Percentiles rank a stretch among this genome's conserved stretches.
Evolutionary conservation across 495 filamentous ascomycete genomes (phyloP).

Genomic region (Penicillium psychrofluorescens): DNA sequence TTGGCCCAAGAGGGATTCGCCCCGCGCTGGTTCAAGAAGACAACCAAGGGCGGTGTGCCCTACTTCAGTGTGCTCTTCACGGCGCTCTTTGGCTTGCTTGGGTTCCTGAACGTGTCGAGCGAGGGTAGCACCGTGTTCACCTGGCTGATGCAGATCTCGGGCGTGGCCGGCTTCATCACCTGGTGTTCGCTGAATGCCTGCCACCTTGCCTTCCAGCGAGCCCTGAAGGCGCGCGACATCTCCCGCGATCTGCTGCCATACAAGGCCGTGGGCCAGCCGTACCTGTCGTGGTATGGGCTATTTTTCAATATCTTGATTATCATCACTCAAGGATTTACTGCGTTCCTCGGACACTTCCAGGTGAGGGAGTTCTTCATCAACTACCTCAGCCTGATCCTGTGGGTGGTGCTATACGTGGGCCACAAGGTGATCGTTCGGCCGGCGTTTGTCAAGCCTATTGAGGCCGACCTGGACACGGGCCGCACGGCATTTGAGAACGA

Average conservation of each 20-base stretch:
- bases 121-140: constrained; percentile 48
- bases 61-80: constrained; percentile 45
- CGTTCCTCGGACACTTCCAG: constrained; percentile 54
- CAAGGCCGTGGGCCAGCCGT: constrained; percentile 52
- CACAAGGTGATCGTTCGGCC: constrained; percentile 47
- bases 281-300: constrained; percentile 51
- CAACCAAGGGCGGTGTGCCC: constrained; percentile 44
- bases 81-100: constrained; percentile 42
- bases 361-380: constrained; percentile 51
- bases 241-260: constrained; percentile 51
- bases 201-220: constrained; percentile 56
- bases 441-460: constrained; percentile 30
- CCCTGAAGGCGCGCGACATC: constrained; percentile 49
- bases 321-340: constrained; percentile 63
- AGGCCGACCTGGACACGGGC: constrained; percentile 45
- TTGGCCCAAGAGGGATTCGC: constrained; percentile 56
- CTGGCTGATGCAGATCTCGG: constrained; percentile 54
- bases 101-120: constrained; percentile 44
- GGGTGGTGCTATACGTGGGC: constrained; percentile 48
- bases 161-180: constrained; percentile 61
- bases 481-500: constrained; percentile 32
- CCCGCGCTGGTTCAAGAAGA: constrained; percentile 46
- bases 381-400: constrained; percentile 57
- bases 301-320: constrained; percentile 59
- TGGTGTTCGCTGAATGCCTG: constrained; percentile 55